Evolutionary conservation across 2,329 filamentous ascomycete species (phyloP).

Genomic region (Talaromyces sp.): DNA sequence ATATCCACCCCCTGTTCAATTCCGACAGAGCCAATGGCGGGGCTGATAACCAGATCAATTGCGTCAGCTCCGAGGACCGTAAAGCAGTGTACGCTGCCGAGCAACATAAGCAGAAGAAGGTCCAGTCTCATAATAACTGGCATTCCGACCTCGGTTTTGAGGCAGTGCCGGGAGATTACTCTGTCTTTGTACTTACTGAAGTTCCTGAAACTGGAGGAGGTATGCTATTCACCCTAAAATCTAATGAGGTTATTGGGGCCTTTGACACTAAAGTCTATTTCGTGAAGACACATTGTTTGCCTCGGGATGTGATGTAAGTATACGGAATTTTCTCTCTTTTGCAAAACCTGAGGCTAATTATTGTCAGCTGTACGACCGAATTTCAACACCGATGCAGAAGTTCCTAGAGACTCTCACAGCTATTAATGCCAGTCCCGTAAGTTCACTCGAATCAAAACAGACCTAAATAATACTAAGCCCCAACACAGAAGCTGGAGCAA

Average conservation of each 20-base stretch:
- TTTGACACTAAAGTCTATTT: not conserved
- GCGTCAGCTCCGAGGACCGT: not conserved
- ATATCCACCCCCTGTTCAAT: constrained; percentile 1
- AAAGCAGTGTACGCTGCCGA: not conserved
- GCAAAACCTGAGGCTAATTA: not conserved
- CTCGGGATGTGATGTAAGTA: constrained; percentile 36
- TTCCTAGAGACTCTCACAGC: constrained; percentile 48
- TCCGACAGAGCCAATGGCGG: not conserved
- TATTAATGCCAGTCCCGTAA: constrained; percentile 15
- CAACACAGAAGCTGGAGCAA: not conserved
- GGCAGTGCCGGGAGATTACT: constrained; percentile 49
- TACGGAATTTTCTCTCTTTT: not conserved
- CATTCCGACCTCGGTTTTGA: constrained; percentile 54
- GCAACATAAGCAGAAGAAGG: not conserved
- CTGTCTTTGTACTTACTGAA: constrained; percentile 47
- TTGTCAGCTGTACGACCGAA: constrained; percentile 47
- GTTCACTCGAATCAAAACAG: not conserved
- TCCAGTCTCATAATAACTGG: constrained; percentile 32
- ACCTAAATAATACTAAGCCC: not conserved
- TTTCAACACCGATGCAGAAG: constrained; percentile 45
- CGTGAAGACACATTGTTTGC: constrained; percentile 44
- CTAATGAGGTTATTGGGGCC: not conserved
- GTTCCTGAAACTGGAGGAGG: constrained; percentile 43
- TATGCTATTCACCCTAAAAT: not conserved
- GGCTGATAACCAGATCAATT: not conserved